These are phyloP conservation scores for Pseudogymnoascus sp. DNA, from an alignment of 2,329 filamentous ascomycete genomes.

Conservation along the genomic window DNA sequence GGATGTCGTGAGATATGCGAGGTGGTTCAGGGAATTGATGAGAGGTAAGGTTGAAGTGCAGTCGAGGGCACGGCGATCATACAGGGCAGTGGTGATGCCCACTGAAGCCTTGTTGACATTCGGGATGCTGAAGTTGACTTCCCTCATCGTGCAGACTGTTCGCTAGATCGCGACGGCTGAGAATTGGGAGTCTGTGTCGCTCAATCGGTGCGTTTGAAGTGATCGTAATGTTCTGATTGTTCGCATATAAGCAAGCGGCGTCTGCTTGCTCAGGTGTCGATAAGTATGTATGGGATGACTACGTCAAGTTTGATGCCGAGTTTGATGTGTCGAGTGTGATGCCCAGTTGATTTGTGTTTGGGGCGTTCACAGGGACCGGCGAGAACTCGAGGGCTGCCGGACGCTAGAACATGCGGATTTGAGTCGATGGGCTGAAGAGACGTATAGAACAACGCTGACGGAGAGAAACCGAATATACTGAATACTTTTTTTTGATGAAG, in stretches of 20 bases:
- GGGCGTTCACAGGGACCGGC: neutral
- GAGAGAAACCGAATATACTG: slow-evolving; percentile 6
- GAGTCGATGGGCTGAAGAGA: neutral
- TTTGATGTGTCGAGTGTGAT: slow-evolving; percentile 6
- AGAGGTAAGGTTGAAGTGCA: slow-evolving; percentile 95
- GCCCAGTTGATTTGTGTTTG: slow-evolving; percentile 6
- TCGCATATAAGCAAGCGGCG: neutral
- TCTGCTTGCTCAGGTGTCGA: slow-evolving; percentile 3
- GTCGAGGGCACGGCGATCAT: slow-evolving; percentile 93
- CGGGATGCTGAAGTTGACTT: slow-evolving; percentile 99
- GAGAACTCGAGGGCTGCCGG: slow-evolving; percentile 2
- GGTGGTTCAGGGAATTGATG: slow-evolving; percentile 98
- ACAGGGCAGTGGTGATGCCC: slow-evolving; percentile 95
- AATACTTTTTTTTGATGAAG: slow-evolving; percentile 4
- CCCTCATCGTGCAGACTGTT: slow-evolving; percentile 66
- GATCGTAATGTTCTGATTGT: neutral
- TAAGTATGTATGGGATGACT: slow-evolving; percentile 7
- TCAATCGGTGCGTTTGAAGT: slow-evolving; percentile 3
- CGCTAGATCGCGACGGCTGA: slow-evolving; percentile 7
- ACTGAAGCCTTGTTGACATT: slow-evolving; percentile 99
- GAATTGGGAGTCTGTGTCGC: slow-evolving; percentile 8
- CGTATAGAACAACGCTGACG: slow-evolving; percentile 1
- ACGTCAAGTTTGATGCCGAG: slow-evolving; percentile 8
- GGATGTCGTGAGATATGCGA: slow-evolving; percentile 95
- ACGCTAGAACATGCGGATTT: slow-evolving; percentile 1